Conservation (phyloP, 108 stramenopile genomes). For the Nitzschia sp. region DNA sequence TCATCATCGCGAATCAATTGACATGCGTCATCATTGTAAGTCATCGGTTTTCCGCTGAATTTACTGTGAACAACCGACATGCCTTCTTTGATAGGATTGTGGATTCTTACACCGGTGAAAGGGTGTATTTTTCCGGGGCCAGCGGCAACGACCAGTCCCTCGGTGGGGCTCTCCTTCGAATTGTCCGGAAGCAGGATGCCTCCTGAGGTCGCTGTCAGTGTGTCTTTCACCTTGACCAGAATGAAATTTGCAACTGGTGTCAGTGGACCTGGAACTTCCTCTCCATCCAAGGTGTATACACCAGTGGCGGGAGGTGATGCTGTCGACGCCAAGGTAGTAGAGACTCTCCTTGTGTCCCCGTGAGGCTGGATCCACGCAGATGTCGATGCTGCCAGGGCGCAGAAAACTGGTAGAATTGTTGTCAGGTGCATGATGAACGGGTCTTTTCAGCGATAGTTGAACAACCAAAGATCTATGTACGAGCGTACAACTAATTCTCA, state of each 20-base stretch:
- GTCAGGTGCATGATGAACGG: neutral
- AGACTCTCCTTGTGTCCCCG: neutral
- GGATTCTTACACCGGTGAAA: slow-evolving; percentile 82
- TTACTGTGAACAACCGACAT: slow-evolving; percentile 91
- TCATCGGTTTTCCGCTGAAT: slow-evolving; percentile 85
- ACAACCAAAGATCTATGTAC: too few relatives aligned
- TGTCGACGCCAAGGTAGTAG: neutral
- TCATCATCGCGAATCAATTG: slow-evolving; percentile 95
- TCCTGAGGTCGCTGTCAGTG: slow-evolving; percentile 84
- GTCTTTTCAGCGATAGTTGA: too few relatives aligned
- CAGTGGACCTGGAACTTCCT: slow-evolving; percentile 78
- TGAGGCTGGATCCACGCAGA: neutral
- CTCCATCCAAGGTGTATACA: slow-evolving; percentile 59
- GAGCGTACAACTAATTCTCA: too few relatives aligned
- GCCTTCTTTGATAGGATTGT: slow-evolving; percentile 79
- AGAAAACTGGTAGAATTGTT: neutral
- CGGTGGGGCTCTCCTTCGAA: slow-evolving; percentile 88
- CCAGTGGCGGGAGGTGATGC: neutral
- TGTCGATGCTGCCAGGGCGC: neutral
- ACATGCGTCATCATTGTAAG: slow-evolving; percentile 90
- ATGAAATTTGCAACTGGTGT: slow-evolving; percentile 86
- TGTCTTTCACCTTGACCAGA: slow-evolving; percentile 82
- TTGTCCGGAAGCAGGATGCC: slow-evolving; percentile 91
- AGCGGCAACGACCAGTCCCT: slow-evolving; percentile 87
- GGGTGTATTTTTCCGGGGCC: slow-evolving; percentile 91